phyloP scores from a whole-genome alignment of 2,329 filamentous ascomycete genomes.

The Cladosporium halotolerans region DNA sequence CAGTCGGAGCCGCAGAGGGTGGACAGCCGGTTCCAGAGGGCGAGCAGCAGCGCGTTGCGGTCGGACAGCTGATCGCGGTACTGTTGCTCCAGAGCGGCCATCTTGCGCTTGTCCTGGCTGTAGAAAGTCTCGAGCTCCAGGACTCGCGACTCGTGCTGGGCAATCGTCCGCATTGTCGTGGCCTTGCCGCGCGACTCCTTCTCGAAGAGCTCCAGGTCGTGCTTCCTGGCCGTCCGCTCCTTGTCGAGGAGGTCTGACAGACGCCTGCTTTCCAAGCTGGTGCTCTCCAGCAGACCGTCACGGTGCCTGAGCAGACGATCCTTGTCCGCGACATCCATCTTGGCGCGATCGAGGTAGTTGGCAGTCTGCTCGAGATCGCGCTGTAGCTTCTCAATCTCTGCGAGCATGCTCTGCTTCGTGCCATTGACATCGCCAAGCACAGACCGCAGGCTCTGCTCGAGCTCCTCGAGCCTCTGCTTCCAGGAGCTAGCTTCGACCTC shows the following conservation, averaged over 20 bases:
- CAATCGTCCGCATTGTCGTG: slow-evolving; percentile 77
- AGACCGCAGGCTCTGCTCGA: slow-evolving; percentile 82
- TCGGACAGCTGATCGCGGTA: slow-evolving; percentile 84
- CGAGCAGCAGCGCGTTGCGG: slow-evolving; percentile 78
- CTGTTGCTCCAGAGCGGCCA: slow-evolving; percentile 67
- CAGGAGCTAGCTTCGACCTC: slow-evolving; percentile 86
- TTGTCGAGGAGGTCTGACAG: slow-evolving; percentile 85
- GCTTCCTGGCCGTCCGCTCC: slow-evolving; percentile 75
- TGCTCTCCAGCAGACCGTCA: slow-evolving; percentile 79
- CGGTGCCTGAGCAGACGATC: slow-evolving; percentile 85
- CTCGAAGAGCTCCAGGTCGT: slow-evolving; percentile 82
- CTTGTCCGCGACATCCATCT: slow-evolving; percentile 76
- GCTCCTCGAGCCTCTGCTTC: slow-evolving; percentile 83
- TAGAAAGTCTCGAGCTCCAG: slow-evolving; percentile 78
- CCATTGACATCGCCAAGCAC: slow-evolving; percentile 82
- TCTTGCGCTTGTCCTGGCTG: slow-evolving; percentile 69
- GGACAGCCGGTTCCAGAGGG: slow-evolving; percentile 85
- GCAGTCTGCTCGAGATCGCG: slow-evolving; percentile 79
- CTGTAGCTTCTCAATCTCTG: slow-evolving; percentile 76
- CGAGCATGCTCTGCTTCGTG: slow-evolving; percentile 76
- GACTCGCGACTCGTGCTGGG: slow-evolving; percentile 77
- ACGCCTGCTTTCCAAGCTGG: slow-evolving; percentile 78
- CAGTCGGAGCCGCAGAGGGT: slow-evolving; percentile 84
- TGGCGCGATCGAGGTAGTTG: slow-evolving; percentile 72
- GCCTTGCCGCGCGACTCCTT: slow-evolving; percentile 81